Evolutionary conservation across 331 rosid species (phyloP).

Genomic region (Spiraea crenata): DNA sequence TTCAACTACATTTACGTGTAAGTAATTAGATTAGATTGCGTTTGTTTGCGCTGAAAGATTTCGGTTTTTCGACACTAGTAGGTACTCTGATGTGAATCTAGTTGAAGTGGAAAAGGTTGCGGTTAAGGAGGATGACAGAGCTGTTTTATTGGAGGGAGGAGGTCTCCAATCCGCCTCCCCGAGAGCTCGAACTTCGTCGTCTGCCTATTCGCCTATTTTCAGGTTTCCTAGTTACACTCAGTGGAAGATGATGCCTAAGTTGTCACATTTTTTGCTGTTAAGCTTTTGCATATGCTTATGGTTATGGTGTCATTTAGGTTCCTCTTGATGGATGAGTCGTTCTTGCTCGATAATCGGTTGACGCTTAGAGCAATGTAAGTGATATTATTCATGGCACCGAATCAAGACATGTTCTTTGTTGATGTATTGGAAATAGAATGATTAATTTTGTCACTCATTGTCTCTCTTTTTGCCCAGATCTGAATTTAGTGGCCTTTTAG

Average conservation of each 20-base stretch:
- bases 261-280: conserved; percentile 22
- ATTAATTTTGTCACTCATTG: conserved; percentile 18
- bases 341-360: conserved; percentile 82
- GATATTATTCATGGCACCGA: conserved; percentile 10
- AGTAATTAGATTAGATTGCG: background rate
- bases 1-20: background rate
- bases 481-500: conserved; percentile 74
- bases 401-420: conserved; percentile 13
- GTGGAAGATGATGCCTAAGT: background rate
- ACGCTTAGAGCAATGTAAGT: conserved; percentile 93
- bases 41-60: conserved; percentile 5
- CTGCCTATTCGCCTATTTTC: conserved; percentile 48
- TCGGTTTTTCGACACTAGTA: conserved; percentile 38
- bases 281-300: conserved; percentile 5
- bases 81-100: conserved; percentile 62
- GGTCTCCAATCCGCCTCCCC: conserved; percentile 56
- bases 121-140: conserved; percentile 72
- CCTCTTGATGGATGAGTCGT: conserved; percentile 68
- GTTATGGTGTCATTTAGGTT: conserved; percentile 47
- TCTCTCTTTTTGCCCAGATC: conserved; percentile 43
- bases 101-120: conserved; percentile 49
- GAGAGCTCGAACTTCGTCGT: conserved; percentile 44
- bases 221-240: conserved; percentile 38
- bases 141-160: conserved; percentile 73
- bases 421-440: conserved; percentile 12